phyloP scores from a whole-genome alignment of 129 eudicot genomes.

The Centella asiatica region DNA sequence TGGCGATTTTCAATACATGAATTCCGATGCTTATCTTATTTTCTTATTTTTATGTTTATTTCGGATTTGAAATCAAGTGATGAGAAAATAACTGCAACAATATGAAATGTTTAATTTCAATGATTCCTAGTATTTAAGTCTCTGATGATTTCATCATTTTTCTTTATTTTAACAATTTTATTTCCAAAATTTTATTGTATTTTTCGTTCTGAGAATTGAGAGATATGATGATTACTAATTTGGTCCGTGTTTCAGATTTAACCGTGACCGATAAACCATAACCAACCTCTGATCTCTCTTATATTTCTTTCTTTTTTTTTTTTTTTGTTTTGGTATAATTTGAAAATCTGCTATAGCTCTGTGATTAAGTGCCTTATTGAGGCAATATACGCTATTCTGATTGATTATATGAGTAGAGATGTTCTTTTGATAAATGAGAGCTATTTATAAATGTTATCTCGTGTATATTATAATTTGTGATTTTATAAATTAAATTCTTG shows the following conservation, averaged over 20 bases:
- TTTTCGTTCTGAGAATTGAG: not conserved
- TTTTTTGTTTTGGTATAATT: not conserved
- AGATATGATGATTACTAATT: constrained; percentile 55
- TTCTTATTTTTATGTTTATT: not conserved
- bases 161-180: too few relatives aligned
- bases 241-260: constrained; percentile 95
- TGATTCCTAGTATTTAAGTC: constrained; percentile 62
- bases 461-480: not conserved
- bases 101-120: constrained; percentile 27
- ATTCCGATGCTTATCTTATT: too few relatives aligned
- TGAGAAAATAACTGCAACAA: constrained; percentile 57
- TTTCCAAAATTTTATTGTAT: too few relatives aligned
- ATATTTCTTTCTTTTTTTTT: not conserved
- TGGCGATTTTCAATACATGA: too few relatives aligned
- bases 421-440: constrained; percentile 27
- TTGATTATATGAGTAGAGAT: constrained; percentile 24
- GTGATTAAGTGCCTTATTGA: constrained; percentile 47
- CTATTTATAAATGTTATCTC: not conserved
- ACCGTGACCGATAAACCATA: constrained; percentile 46
- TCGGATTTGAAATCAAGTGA: constrained; percentile 28
- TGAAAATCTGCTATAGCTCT: constrained; percentile 20
- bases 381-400: constrained; percentile 83
- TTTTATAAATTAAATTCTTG: not conserved
- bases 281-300: constrained; percentile 55
- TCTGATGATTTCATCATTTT: constrained; percentile 39